Percentiles rank a stretch among this genome's conserved stretches.
Evolutionary conservation across 257 asterid species (phyloP).

Genomic region (Henckelia pumila): DNA sequence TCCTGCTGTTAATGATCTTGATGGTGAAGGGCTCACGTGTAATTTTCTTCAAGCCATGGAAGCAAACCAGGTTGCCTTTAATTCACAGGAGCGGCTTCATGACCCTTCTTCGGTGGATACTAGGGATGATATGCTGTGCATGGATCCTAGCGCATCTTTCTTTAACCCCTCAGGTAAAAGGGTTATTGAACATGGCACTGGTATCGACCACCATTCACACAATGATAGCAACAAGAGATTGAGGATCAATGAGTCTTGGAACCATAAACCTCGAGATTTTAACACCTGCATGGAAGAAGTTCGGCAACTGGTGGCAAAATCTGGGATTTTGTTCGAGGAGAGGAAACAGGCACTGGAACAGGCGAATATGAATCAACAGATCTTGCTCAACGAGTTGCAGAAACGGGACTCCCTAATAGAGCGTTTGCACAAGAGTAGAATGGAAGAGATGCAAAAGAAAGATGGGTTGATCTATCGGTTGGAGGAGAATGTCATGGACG

Average conservation of each 20-base stretch:
- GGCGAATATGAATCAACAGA: slow-evolving; percentile 42
- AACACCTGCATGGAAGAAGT: slow-evolving; percentile 54
- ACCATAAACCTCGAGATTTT: slow-evolving; percentile 32
- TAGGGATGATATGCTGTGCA: slow-evolving; percentile 42
- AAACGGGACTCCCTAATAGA: slow-evolving; percentile 57
- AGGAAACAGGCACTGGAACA: slow-evolving; percentile 33
- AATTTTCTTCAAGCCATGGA: slow-evolving; percentile 67
- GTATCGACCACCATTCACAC: slow-evolving; percentile 32
- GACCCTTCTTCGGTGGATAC: slow-evolving; percentile 42
- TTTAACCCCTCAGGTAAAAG: slow-evolving; percentile 58
- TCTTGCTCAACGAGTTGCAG: slow-evolving; percentile 58
- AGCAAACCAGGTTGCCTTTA: slow-evolving; percentile 37
- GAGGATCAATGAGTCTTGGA: slow-evolving; percentile 55
- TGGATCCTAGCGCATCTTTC: slow-evolving; percentile 37
- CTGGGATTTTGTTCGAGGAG: slow-evolving; percentile 18
- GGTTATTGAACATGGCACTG: slow-evolving; percentile 51
- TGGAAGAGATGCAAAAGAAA: slow-evolving; percentile 59
- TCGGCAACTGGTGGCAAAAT: slow-evolving; percentile 42
- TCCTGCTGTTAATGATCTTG: slow-evolving; percentile 38
- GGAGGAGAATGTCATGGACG: slow-evolving; percentile 55
- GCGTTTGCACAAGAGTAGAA: slow-evolving; percentile 45
- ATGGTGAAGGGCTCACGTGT: slow-evolving; percentile 56
- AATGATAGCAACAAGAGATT: slow-evolving; percentile 54
- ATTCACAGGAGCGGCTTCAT: slow-evolving; percentile 50
- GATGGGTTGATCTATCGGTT: slow-evolving; percentile 54